These are phyloP conservation scores for Hemisphaericaspora xylanilytica DNA, from an alignment of 1,139 yeast species.

Conservation along the genomic window DNA sequence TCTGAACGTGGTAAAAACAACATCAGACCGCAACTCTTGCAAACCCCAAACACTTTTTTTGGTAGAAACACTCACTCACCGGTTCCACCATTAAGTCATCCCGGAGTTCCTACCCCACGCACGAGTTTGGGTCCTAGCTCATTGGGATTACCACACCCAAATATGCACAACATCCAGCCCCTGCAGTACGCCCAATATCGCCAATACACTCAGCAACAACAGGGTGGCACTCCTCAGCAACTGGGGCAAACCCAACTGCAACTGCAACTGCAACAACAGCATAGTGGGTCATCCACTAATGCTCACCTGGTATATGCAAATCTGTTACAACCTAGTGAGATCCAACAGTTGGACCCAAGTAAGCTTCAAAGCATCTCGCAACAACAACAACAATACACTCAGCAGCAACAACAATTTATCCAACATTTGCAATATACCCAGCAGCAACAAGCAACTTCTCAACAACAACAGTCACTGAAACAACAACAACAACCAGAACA, in stretches of 20 bases:
- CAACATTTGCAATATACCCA: conserved; percentile 15
- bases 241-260: conserved; percentile 5
- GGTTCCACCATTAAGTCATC: conserved; percentile 12
- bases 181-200: conserved; percentile 11
- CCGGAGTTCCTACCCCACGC: conserved; percentile 7
- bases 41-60: conserved; percentile 3
- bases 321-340: conserved; percentile 8
- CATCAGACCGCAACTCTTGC: conserved; percentile 4
- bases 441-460: conserved; percentile 10
- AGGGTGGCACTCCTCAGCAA: neutral
- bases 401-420: conserved; percentile 1
- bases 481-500: conserved; percentile 8
- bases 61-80: conserved; percentile 11
- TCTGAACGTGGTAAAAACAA: conserved; percentile 5
- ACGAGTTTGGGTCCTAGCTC: neutral
- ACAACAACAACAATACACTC: conserved; percentile 13
- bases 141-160: conserved; percentile 9
- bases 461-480: conserved; percentile 11
- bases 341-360: conserved; percentile 15
- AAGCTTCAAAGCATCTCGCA: conserved; percentile 12
- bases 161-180: conserved; percentile 15
- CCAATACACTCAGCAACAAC: conserved; percentile 9
- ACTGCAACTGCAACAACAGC: conserved; percentile 19
- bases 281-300: conserved; percentile 13
- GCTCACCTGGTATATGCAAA: conserved; percentile 10